phyloP scores from a whole-genome alignment of 176 grass and related monocot species.

The Puya raimondii region DNA sequence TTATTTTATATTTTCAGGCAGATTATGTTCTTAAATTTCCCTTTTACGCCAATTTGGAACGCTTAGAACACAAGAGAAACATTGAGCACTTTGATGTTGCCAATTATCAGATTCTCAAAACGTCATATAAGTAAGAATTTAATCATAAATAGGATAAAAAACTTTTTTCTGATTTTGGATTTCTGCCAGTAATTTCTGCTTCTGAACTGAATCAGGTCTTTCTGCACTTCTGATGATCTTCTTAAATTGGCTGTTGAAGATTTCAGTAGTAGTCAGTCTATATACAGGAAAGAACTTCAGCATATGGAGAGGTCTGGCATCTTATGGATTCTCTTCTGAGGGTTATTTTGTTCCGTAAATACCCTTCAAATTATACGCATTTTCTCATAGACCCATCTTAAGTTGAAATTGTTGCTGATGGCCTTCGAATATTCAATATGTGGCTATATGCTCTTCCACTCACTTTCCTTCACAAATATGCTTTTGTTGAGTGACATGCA shows the following conservation, averaged over 20 bases:
- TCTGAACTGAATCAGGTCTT: constrained; percentile 30
- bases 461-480: too few species aligned
- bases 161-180: not conserved
- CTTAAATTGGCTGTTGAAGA: constrained; percentile 33
- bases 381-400: too few species aligned
- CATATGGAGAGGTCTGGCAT: constrained; percentile 48
- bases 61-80: constrained; percentile 58
- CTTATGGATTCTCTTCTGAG: not conserved
- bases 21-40: constrained; percentile 53
- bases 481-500: too few species aligned
- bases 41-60: constrained; percentile 56
- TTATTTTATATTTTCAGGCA: constrained; percentile 32
- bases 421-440: too few species aligned
- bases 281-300: constrained; percentile 47
- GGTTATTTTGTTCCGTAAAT: too few species aligned
- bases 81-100: constrained; percentile 51
- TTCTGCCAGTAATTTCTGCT: not conserved
- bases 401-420: too few species aligned
- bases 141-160: not conserved
- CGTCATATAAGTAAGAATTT: constrained; percentile 39
- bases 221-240: constrained; percentile 26
- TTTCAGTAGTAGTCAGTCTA: constrained; percentile 41
- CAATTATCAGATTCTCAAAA: constrained; percentile 31
- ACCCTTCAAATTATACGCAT: too few species aligned
- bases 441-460: too few species aligned